Percentiles rank a stretch among this genome's conserved stretches.
Conservation (phyloP, 208 protist genomes). For the Wallacemonas sp. region DNA sequence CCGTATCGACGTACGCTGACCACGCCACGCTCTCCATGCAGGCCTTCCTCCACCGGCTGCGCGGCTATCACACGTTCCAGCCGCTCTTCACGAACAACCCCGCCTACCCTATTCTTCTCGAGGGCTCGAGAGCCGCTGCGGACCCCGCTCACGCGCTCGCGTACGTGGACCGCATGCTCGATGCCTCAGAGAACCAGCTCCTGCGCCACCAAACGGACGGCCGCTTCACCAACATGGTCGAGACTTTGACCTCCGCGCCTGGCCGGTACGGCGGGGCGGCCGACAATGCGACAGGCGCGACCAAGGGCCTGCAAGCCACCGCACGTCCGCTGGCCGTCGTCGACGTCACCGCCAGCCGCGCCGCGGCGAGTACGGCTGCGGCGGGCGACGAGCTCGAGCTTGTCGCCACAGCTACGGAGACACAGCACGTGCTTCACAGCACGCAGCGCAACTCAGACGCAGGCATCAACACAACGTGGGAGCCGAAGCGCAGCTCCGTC, state of each 20-base stretch:
- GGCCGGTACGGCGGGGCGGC: no score
- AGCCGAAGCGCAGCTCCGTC: conserved; percentile 23
- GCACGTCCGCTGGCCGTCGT: background rate
- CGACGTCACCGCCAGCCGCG: background rate
- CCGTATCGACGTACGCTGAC: background rate
- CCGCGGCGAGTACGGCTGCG: background rate
- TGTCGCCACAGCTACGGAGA: background rate
- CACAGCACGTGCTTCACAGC: background rate
- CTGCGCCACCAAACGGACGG: conserved; percentile 52
- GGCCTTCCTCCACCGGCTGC: conserved; percentile 49
- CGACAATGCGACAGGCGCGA: no score
- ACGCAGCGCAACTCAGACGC: conserved; percentile 1
- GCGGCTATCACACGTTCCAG: conserved; percentile 68
- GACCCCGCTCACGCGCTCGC: conserved; percentile 2
- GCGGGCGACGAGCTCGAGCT: conserved; percentile 2
- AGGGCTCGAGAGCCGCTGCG: background rate
- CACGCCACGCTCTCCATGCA: conserved; percentile 26
- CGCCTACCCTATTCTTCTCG: conserved; percentile 1
- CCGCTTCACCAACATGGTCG: conserved; percentile 42
- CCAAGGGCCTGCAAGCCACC: no score
- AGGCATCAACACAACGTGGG: background rate
- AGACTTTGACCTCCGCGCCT: conserved; percentile 21
- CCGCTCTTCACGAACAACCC: conserved; percentile 42
- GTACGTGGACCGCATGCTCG: conserved; percentile 37
- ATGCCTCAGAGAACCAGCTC: conserved; percentile 31